Conservation (phyloP, 2,329 filamentous ascomycete genomes). For the Lecanicillium sp. region DNA sequence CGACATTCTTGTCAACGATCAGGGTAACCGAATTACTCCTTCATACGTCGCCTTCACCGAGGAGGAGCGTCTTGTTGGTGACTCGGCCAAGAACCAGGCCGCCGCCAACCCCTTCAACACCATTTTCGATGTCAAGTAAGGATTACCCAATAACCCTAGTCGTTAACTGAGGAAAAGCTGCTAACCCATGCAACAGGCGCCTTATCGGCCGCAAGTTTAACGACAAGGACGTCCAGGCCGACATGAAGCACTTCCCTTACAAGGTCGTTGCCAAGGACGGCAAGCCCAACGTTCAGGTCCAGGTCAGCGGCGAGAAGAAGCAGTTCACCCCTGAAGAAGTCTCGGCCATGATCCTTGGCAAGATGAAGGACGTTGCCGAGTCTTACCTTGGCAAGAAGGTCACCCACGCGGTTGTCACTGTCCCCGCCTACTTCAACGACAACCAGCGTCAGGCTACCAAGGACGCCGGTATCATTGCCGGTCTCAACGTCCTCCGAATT, state of each 20-base stretch:
- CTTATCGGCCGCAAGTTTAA: conserved; percentile 77
- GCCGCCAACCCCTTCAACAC: conserved; percentile 70
- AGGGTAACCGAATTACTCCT: conserved; percentile 92
- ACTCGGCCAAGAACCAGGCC: conserved; percentile 95
- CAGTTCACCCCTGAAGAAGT: conserved; percentile 75
- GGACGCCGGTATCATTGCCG: conserved; percentile 86
- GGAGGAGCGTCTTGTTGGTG: conserved; percentile 92
- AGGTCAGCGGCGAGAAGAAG: conserved; percentile 58
- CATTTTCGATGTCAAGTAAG: conserved; percentile 78
- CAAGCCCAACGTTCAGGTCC: conserved; percentile 78
- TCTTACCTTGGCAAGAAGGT: conserved; percentile 75
- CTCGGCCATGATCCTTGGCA: conserved; percentile 72
- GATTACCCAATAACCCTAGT: neutral
- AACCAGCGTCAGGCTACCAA: conserved; percentile 96
- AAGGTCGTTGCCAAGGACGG: conserved; percentile 82
- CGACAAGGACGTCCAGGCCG: conserved; percentile 81
- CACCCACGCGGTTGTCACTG: conserved; percentile 84
- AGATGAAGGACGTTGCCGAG: conserved; percentile 82
- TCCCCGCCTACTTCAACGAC: conserved; percentile 98
- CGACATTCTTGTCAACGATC: conserved; percentile 92
- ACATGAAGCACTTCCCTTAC: conserved; percentile 99
- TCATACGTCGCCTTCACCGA: conserved; percentile 96
- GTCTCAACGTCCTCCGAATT: conserved; percentile 90
- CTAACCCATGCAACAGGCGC: conserved; percentile 45
- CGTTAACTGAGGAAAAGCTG: neutral